Evolutionary conservation across 1,284 basidiomycete genomes (phyloP).

Genomic region (Gymnopus androsaceus): DNA sequence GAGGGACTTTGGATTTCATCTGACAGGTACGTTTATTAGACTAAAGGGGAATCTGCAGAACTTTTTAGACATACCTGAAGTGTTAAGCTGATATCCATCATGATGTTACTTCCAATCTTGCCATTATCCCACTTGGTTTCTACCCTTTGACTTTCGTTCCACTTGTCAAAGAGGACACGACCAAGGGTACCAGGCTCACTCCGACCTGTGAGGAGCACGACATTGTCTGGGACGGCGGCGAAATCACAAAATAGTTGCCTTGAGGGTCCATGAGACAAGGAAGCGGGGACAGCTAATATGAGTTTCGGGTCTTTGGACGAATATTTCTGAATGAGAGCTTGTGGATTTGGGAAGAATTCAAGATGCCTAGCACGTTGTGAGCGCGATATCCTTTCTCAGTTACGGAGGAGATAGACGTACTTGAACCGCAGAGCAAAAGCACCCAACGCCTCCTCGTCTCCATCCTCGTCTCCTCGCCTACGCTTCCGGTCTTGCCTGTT

Average conservation of each 20-base stretch:
- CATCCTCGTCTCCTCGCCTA: conserved; percentile 64
- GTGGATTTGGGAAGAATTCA: conserved; percentile 85
- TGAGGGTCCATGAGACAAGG: conserved; percentile 91
- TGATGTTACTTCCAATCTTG: conserved; percentile 81
- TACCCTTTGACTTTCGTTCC: conserved; percentile 79
- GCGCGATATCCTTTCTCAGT: conserved; percentile 6
- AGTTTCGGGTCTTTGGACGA: conserved; percentile 89
- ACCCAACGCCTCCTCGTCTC: conserved; percentile 72
- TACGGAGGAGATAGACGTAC: conserved; percentile 38
- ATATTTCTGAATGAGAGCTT: conserved; percentile 79
- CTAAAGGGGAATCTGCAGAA: not conserved
- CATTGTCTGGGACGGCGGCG: conserved; percentile 79
- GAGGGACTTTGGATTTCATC: conserved; percentile 88
- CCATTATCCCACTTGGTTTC: conserved; percentile 87
- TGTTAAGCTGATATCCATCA: conserved; percentile 70
- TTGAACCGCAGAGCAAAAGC: conserved; percentile 77
- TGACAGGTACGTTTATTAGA: conserved; percentile 33
- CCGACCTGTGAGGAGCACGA: conserved; percentile 79
- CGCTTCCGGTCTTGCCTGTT: conserved; percentile 59
- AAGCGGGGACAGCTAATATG: conserved; percentile 90
- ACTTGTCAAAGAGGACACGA: conserved; percentile 80
- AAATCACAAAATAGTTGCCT: conserved; percentile 85
- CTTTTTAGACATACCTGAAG: conserved; percentile 55
- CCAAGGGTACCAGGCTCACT: conserved; percentile 83
- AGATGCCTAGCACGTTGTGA: conserved; percentile 61